phyloP scores from a whole-genome alignment of 2,329 filamentous ascomycete species.

The Monosporascus sp. region DNA sequence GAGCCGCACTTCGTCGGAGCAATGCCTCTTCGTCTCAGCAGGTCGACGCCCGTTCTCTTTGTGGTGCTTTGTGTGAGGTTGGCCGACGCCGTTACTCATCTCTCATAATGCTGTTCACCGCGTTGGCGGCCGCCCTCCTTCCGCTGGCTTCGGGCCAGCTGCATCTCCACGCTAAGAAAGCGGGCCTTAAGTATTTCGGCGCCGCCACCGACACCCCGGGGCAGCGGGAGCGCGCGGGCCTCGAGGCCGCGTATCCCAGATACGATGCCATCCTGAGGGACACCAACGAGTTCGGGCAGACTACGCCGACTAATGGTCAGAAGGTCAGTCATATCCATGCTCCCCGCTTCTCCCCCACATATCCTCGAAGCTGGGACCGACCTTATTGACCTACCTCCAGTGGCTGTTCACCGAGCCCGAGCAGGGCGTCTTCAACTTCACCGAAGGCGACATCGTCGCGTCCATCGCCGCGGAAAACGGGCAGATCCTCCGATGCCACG shows the following conservation, averaged over 20 bases:
- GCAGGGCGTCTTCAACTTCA: conserved; percentile 55
- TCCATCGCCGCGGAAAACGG: conserved; percentile 35
- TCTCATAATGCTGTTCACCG: conserved; percentile 17
- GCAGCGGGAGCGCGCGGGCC: conserved; percentile 37
- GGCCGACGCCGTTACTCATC: neutral
- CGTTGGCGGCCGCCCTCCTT: conserved; percentile 24
- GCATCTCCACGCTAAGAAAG: conserved; percentile 43
- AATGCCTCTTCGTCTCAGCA: no score
- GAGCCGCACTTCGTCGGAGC: neutral
- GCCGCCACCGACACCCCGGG: conserved; percentile 51
- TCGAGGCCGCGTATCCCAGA: conserved; percentile 42
- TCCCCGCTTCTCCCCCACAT: neutral
- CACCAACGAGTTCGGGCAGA: conserved; percentile 53
- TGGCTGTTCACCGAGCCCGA: conserved; percentile 58
- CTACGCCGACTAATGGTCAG: conserved; percentile 56
- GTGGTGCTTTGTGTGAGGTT: no score
- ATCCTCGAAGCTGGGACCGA: neutral
- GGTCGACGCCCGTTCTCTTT: no score
- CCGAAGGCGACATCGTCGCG: conserved; percentile 47
- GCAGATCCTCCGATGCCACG: conserved; percentile 47
- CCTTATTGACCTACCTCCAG: conserved; percentile 10
- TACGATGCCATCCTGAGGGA: conserved; percentile 52
- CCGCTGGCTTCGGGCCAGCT: conserved; percentile 34
- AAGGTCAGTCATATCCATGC: conserved; percentile 26
- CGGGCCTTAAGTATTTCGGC: conserved; percentile 55